phyloP scores from a whole-genome alignment of 2,329 filamentous ascomycete genomes.

The Colletotrichum tanaceti region DNA sequence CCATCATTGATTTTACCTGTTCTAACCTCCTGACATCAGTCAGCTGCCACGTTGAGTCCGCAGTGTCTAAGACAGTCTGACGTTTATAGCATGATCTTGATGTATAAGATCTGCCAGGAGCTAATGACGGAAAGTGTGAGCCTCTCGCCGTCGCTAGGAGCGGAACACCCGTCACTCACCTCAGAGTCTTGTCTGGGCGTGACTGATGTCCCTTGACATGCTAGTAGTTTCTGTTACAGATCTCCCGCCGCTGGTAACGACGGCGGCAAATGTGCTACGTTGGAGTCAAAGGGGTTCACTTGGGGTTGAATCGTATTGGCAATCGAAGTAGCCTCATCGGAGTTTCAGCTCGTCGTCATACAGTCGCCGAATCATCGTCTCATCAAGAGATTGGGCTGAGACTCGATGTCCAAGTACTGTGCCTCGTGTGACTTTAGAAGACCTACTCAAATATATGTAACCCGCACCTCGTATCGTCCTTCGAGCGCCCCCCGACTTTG shows the following conservation, averaged over 20 bases:
- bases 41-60: slow-evolving; percentile 11
- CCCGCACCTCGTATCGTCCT: background rate
- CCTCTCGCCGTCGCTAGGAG: background rate
- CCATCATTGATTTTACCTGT: background rate
- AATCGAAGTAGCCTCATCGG: background rate
- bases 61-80: slow-evolving; percentile 35
- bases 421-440: no score
- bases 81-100: slow-evolving; percentile 1
- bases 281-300: background rate
- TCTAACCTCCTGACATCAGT: slow-evolving; percentile 19
- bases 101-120: background rate
- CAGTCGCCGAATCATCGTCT: background rate
- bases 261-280: background rate
- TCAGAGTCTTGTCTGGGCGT: background rate
- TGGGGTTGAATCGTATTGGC: background rate
- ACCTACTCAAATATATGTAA: background rate
- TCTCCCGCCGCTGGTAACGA: background rate
- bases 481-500: background rate
- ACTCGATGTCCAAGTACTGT: no score
- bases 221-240: background rate
- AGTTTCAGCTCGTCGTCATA: background rate
- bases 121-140: background rate
- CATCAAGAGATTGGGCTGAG: background rate
- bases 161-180: background rate
- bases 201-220: slow-evolving; percentile 3